These are phyloP conservation scores for Delonix regia DNA, from an alignment of 306 rosid species.

Conservation along the genomic window DNA sequence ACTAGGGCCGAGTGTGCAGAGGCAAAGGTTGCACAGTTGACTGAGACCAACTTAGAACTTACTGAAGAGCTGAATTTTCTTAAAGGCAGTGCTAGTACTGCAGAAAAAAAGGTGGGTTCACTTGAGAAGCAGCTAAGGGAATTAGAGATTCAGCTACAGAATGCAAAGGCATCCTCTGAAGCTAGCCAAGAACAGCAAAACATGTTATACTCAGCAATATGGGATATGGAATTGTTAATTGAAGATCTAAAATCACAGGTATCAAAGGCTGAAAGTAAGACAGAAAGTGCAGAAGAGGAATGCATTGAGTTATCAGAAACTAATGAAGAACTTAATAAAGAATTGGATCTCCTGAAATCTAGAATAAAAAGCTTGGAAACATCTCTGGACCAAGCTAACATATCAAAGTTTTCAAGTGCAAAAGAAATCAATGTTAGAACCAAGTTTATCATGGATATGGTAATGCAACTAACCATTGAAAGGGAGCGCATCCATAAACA, in stretches of 20 bases:
- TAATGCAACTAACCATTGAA: constrained; percentile 64
- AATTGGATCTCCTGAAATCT: constrained; percentile 62
- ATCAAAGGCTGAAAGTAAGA: constrained; percentile 72
- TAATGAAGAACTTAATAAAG: constrained; percentile 63
- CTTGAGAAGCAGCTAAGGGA: constrained; percentile 91
- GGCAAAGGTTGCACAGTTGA: constrained; percentile 73
- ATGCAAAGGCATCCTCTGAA: constrained; percentile 82
- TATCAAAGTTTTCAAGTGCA: constrained; percentile 50
- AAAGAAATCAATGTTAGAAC: constrained; percentile 62
- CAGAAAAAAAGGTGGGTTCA: constrained; percentile 81
- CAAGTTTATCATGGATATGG: constrained; percentile 77
- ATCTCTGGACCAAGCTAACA: constrained; percentile 64
- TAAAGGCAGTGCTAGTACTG: constrained; percentile 65
- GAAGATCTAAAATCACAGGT: constrained; percentile 95
- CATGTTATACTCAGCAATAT: constrained; percentile 92
- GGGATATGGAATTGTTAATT: constrained; percentile 97
- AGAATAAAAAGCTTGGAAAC: constrained; percentile 57
- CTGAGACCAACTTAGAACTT: constrained; percentile 80
- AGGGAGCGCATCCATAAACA: constrained; percentile 76
- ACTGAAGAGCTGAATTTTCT: constrained; percentile 86
- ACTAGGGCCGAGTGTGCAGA: constrained; percentile 77
- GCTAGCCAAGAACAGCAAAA: constrained; percentile 98
- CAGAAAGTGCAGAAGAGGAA: constrained; percentile 67
- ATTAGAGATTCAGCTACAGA: constrained; percentile 75
- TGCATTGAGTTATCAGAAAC: constrained; percentile 64